phyloP scores from a whole-genome alignment of 352 stramenopile species.

The Thalassiosira livingstoniorum region DNA sequence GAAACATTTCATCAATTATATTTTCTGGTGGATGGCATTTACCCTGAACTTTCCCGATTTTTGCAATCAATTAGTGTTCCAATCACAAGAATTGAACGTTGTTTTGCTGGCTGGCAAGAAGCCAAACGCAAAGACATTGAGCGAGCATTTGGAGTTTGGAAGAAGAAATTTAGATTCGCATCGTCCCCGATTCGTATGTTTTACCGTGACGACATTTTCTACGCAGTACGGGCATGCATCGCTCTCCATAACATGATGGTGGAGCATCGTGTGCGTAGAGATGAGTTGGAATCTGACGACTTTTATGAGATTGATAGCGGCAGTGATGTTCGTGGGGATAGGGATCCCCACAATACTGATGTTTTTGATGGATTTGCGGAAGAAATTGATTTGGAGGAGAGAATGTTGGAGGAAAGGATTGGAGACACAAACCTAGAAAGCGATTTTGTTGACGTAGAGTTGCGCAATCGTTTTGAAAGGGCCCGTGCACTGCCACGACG shows the following conservation, averaged over 20 bases:
- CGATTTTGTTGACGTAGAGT: not conserved
- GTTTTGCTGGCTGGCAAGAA: conserved; percentile 45
- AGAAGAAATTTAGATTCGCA: conserved; percentile 32
- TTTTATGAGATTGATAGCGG: not conserved
- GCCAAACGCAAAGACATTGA: conserved; percentile 46
- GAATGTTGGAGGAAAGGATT: not conserved
- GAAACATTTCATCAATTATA: conserved; percentile 37
- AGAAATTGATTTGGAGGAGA: not conserved
- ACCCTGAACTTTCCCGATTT: conserved; percentile 30
- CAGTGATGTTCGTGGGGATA: not conserved
- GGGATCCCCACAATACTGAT: conserved; percentile 16
- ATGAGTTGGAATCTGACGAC: conserved; percentile 2
- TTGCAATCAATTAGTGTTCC: conserved; percentile 19
- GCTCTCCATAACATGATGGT: conserved; percentile 57
- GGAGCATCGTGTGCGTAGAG: conserved; percentile 22
- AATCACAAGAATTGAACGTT: conserved; percentile 1
- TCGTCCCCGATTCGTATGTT: conserved; percentile 5
- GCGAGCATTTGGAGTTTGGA: conserved; percentile 40
- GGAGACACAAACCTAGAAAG: not conserved
- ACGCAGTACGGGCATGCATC: conserved; percentile 11
- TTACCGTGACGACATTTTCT: conserved; percentile 23
- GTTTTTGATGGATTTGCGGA: conserved; percentile 28
- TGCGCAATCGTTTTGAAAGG: not conserved
- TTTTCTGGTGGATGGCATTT: conserved; percentile 55
- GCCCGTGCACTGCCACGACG: not conserved